These are phyloP conservation scores for Zygosaccharomyces rouxii DNA, from an alignment of 805 yeast species.

Conservation along the genomic window DNA sequence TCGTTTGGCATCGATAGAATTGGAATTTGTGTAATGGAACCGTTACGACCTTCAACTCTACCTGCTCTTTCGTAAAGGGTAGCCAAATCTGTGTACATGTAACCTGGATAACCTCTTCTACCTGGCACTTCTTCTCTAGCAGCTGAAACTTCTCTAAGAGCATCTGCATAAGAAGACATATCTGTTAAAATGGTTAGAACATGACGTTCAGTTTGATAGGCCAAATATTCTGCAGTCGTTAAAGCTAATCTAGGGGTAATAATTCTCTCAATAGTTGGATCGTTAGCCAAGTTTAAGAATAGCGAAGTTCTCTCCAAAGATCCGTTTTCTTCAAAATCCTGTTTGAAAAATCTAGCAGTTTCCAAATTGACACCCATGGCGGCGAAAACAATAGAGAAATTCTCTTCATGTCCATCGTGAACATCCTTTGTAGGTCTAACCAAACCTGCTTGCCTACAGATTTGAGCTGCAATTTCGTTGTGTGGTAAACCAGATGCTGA, in stretches of 20 bases:
- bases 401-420: conserved; percentile 99
- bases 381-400: conserved; percentile 97
- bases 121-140: conserved; percentile 99
- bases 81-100: conserved; percentile 99
- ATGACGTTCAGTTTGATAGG: conserved; percentile 98
- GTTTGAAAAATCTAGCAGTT: conserved; percentile 97
- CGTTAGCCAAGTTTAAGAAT: conserved; percentile 96
- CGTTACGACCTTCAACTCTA: conserved; percentile 99
- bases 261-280: conserved; percentile 99
- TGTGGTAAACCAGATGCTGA: conserved; percentile 99
- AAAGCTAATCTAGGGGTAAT: conserved; percentile 98
- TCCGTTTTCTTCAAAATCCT: conserved; percentile 98
- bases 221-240: conserved; percentile 97
- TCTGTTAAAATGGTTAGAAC: conserved; percentile 96
- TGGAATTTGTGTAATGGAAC: conserved; percentile 98
- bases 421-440: conserved; percentile 99
- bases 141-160: conserved; percentile 98
- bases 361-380: conserved; percentile 99
- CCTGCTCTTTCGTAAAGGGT: conserved; percentile 99
- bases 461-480: conserved; percentile 99
- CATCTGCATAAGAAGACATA: conserved; percentile 99
- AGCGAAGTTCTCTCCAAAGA: conserved; percentile 96
- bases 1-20: conserved; percentile 99
- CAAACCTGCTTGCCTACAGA: conserved; percentile 98
- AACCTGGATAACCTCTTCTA: conserved; percentile 99